A percentile compares a stretch with the other conserved stretches of the same genome.
These are phyloP conservation scores for Candida albicans DNA, from an alignment of 1,139 yeast species.

Conservation along the genomic window DNA sequence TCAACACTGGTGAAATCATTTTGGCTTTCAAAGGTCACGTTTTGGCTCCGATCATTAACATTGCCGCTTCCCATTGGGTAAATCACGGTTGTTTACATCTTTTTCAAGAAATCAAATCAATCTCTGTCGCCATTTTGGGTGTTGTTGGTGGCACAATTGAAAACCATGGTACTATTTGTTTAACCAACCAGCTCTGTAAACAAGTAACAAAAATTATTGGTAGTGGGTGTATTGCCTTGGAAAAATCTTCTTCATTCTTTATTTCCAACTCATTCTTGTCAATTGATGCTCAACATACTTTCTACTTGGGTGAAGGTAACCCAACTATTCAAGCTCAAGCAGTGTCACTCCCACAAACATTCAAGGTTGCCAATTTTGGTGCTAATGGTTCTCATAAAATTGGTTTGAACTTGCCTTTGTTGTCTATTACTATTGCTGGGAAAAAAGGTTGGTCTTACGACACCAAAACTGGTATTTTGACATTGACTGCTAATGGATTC, in stretches of 20 bases:
- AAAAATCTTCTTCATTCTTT: slow-evolving; percentile 1
- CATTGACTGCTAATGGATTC: slow-evolving; percentile 13
- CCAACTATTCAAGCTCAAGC: slow-evolving; percentile 6
- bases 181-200: slow-evolving; percentile 2
- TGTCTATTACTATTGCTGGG: not conserved
- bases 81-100: slow-evolving; percentile 3
- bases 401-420: slow-evolving; percentile 2
- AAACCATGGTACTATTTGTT: slow-evolving; percentile 4
- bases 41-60: not conserved
- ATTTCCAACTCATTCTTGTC: slow-evolving; percentile 3
- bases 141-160: not conserved
- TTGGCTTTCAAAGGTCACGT: slow-evolving; percentile 1
- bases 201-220: slow-evolving; percentile 1
- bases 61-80: not conserved
- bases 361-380: slow-evolving; percentile 7
- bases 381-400: slow-evolving; percentile 1
- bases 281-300: slow-evolving; percentile 2
- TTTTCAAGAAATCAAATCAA: slow-evolving; percentile 3
- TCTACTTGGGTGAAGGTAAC: slow-evolving; percentile 5
- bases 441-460: slow-evolving; percentile 13
- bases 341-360: slow-evolving; percentile 3
- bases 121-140: slow-evolving; percentile 2
- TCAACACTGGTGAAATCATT: slow-evolving; percentile 4
- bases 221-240: slow-evolving; percentile 4
- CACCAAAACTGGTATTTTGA: slow-evolving; percentile 23